Evolutionary conservation across 768 basidiomycete genomes (phyloP).

Genomic region (Strobilomyces dryophilus): DNA sequence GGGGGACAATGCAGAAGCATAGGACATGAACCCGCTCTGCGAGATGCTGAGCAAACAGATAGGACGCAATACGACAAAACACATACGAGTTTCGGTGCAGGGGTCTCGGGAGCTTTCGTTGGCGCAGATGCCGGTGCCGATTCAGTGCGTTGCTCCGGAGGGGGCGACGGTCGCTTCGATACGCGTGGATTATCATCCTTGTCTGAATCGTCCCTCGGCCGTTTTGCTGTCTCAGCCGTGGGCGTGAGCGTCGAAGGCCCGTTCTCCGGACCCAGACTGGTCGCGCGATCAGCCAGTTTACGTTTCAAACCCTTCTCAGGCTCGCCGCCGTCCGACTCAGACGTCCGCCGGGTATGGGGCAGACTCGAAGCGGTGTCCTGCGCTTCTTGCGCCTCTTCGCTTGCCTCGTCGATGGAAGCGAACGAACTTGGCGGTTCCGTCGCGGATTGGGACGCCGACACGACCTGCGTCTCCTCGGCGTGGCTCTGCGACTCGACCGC

Average conservation of each 20-base stretch:
- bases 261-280: constrained; percentile 52
- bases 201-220: constrained; percentile 59
- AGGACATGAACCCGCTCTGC: constrained; percentile 76
- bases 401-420: constrained; percentile 17
- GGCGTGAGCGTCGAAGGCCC: constrained; percentile 19
- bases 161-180: constrained; percentile 60
- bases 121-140: constrained; percentile 3
- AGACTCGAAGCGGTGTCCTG: constrained; percentile 24
- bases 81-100: constrained; percentile 47
- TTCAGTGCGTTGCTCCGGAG: constrained; percentile 47
- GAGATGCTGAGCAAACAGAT: constrained; percentile 7
- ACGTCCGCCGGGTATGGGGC: constrained; percentile 24
- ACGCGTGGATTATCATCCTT: constrained; percentile 61
- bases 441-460: constrained; percentile 6
- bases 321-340: constrained; percentile 44
- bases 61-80: constrained; percentile 1
- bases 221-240: constrained; percentile 44
- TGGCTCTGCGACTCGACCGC: constrained; percentile 7
- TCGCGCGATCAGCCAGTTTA: constrained; percentile 63
- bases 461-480: constrained; percentile 14
- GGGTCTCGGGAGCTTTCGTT: constrained; percentile 15
- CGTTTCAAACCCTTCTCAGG: constrained; percentile 66
- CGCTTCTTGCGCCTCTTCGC: constrained; percentile 30
- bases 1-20: constrained; percentile 69
- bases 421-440: constrained; percentile 17